A percentile compares a stretch with the other conserved stretches of the same genome.
Conservation (phyloP, 495 filamentous ascomycete genomes). For the Tetracladium setigerum region DNA sequence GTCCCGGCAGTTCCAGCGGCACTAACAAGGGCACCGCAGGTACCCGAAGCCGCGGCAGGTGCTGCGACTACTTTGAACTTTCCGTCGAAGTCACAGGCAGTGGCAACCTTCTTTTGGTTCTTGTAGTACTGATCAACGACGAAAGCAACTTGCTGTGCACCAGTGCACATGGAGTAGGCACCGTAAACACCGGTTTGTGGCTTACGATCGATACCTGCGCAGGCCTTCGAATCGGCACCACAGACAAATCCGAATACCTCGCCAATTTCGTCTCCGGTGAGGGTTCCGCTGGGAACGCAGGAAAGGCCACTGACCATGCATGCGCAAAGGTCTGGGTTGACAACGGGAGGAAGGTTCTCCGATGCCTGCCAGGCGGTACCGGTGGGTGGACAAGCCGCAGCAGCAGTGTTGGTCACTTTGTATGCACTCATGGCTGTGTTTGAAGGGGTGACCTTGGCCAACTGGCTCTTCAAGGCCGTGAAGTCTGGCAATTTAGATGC, state of each 20-base stretch:
- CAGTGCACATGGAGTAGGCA: conserved; percentile 81
- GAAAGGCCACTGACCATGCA: conserved; percentile 71
- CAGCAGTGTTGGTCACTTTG: conserved; percentile 68
- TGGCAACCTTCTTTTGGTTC: conserved; percentile 42
- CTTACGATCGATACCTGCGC: conserved; percentile 66
- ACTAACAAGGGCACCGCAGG: conserved; percentile 45
- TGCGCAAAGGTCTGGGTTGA: conserved; percentile 63
- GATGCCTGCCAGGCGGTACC: conserved; percentile 61
- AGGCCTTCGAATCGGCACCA: conserved; percentile 40
- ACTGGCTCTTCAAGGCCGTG: conserved; percentile 59
- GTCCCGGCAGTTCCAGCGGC: conserved; percentile 56
- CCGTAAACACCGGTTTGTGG: conserved; percentile 70
- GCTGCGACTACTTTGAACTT: conserved; percentile 44
- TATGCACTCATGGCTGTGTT: conserved; percentile 59
- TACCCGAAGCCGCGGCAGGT: conserved; percentile 19
- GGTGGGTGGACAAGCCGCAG: conserved; percentile 62
- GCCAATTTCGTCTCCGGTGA: conserved; percentile 42
- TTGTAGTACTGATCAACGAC: conserved; percentile 76
- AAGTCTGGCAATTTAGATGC: conserved; percentile 67
- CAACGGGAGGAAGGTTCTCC: conserved; percentile 67
- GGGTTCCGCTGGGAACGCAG: conserved; percentile 52
- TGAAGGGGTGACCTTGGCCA: conserved; percentile 60
- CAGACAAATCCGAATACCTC: conserved; percentile 72
- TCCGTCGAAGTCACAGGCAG: conserved; percentile 73
- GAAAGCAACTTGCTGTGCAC: conserved; percentile 70